phyloP scores from a whole-genome alignment of 2,329 filamentous ascomycete species.

The Paramyrothecium sp. region DNA sequence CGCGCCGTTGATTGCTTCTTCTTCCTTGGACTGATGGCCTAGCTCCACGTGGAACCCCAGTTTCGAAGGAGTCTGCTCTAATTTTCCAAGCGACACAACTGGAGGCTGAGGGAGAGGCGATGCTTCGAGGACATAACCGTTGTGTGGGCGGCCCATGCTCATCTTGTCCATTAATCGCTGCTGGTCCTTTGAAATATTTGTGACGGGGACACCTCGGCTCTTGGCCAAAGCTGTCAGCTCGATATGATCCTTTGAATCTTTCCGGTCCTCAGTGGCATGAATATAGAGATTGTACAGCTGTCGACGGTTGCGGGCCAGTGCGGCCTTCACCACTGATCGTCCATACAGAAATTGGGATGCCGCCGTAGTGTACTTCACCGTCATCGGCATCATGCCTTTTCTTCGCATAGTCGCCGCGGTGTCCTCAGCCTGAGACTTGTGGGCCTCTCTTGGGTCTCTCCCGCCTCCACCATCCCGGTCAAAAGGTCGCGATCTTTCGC shows the following conservation, averaged over 20 bases:
- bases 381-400: slow-evolving; percentile 33
- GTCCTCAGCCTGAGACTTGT: not conserved
- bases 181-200: slow-evolving; percentile 58
- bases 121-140: slow-evolving; percentile 83
- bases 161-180: slow-evolving; percentile 78
- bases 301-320: slow-evolving; percentile 64
- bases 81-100: slow-evolving; percentile 53
- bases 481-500: not conserved
- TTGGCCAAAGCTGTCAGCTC: slow-evolving; percentile 45
- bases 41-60: slow-evolving; percentile 59
- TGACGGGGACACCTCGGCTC: slow-evolving; percentile 51
- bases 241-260: slow-evolving; percentile 44
- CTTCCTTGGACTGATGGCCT: slow-evolving; percentile 71
- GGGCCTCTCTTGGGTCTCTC: not conserved
- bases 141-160: slow-evolving; percentile 80
- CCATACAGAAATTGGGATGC: slow-evolving; percentile 93
- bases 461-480: not conserved
- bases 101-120: slow-evolving; percentile 77
- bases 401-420: not conserved
- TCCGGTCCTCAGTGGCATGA: slow-evolving; percentile 57
- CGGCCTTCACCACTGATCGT: slow-evolving; percentile 75
- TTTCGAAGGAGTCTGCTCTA: slow-evolving; percentile 41
- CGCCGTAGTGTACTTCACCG: slow-evolving; percentile 67
- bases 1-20: slow-evolving; percentile 69
- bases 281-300: slow-evolving; percentile 85